Evolutionary conservation across 306 rosid genomes (phyloP), one percentile per base, ranked within the genome.

Genomic region (Lathyrus oleraceus): DNA sequence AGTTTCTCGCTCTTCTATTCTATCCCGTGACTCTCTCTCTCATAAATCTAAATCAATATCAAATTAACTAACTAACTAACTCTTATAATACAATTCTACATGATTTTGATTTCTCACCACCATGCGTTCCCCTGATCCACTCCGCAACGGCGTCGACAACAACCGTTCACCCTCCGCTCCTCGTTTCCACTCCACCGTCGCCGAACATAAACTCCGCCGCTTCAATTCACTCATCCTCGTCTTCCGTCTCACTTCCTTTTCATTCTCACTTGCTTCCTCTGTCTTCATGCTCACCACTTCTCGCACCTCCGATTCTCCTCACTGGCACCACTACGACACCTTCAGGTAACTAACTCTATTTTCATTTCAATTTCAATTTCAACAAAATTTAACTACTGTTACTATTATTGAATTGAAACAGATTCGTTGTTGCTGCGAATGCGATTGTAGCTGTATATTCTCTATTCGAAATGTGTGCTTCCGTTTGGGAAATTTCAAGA

Each of bases 401-500:
- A 9, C 1, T 21, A 9, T 19, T 8, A 51, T 23, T 12, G 10
- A 11, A 54, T 5, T 54, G 40, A 67, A 53, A 51, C 89, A 94
- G 98, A 75, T 88, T 88, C 71, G 96, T 94, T 15, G 73, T 94
- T 2, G 99, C 97, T 2, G 97, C 97, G 17, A 91, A 84, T 79
- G 87, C 91, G 21, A 91, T 94, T 65, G 99, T 85, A 7, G 89
- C 95, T 12, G 5, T 87, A 32, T 94, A 94, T 85, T 94, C 96
- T 1, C 74, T 94, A 27, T 86, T 91, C 73, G 99, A 94, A 81
- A 78, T 89, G 92, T 87, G 82, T 8, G 92, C 91, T 6, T 83
- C 95, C 13, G 97, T 90, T 64, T 94, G 99, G 99, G 99, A 94
- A 69, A 87, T 94, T 45, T 91, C 97, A 1, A 80, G 97, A 86